A percentile compares a stretch with the other conserved stretches of the same genome.
Evolutionary conservation across 1,284 basidiomycete genomes (phyloP).

Genomic region (Melampsora abietis-canadensis): DNA sequence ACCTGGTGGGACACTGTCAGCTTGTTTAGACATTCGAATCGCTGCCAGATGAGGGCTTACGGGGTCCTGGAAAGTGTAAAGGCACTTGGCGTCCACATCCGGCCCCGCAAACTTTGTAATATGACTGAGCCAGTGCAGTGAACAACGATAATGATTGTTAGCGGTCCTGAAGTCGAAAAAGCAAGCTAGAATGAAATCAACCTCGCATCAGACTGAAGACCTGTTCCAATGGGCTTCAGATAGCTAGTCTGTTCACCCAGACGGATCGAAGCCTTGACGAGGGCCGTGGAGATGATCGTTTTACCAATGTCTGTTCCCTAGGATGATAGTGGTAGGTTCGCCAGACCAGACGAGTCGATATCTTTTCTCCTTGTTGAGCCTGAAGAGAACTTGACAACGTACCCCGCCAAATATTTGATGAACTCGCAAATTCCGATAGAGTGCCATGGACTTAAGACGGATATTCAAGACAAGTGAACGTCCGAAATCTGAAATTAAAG

Average conservation of each 20-base stretch:
- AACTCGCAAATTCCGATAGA: conserved; percentile 73
- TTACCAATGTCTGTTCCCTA: conserved; percentile 78
- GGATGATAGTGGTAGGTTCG: too few relatives aligned
- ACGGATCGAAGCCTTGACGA: conserved; percentile 65
- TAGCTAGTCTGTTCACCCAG: conserved; percentile 64
- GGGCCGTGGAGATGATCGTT: conserved; percentile 78
- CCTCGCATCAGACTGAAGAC: conserved; percentile 66
- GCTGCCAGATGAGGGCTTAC: conserved; percentile 91
- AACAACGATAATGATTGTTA: not conserved
- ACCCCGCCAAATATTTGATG: conserved; percentile 77
- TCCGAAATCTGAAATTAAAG: too few relatives aligned
- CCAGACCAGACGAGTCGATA: not conserved
- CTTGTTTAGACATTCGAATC: conserved; percentile 53
- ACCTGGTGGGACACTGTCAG: conserved; percentile 56
- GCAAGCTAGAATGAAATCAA: conserved; percentile 67
- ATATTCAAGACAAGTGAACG: too few relatives aligned
- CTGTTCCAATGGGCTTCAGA: conserved; percentile 87
- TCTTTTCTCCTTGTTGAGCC: conserved; percentile 58
- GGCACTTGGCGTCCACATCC: conserved; percentile 65
- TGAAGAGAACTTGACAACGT: not conserved
- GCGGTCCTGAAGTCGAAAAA: too few relatives aligned
- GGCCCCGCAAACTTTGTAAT: conserved; percentile 62
- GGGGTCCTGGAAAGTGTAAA: conserved; percentile 80
- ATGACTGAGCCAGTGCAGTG: conserved; percentile 60
- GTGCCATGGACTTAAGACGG: conserved; percentile 53